These are phyloP conservation scores for Novymonas esmeraldas DNA, from an alignment of 208 protist species.

Conservation along the genomic window DNA sequence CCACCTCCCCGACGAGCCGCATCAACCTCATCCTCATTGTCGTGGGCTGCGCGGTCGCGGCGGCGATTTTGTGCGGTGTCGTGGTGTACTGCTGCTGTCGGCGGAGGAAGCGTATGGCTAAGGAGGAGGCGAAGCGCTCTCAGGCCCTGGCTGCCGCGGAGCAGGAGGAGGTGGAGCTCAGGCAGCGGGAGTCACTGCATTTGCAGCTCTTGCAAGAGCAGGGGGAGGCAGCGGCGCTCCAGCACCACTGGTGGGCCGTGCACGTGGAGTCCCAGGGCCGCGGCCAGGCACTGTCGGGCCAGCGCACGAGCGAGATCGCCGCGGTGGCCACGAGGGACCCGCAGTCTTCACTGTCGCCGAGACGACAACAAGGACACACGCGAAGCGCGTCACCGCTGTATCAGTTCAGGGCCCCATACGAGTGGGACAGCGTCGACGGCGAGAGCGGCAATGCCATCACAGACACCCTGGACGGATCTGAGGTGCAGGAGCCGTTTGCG, in stretches of 20 bases:
- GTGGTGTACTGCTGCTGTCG: constrained; percentile 18
- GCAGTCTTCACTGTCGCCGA: not conserved
- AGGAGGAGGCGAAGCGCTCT: not conserved
- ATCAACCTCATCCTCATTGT: constrained; percentile 5
- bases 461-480: not conserved
- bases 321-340: constrained; percentile 1
- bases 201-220: constrained; percentile 2
- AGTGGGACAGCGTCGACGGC: not conserved
- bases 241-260: not conserved
- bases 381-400: not conserved
- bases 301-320: constrained; percentile 1
- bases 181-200: not conserved
- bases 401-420: not conserved
- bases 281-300: not conserved
- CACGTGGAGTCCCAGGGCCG: constrained; percentile 18
- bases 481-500: not conserved
- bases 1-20: not conserved
- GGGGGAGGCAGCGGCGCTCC: not conserved
- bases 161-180: not conserved
- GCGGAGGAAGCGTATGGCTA: not conserved
- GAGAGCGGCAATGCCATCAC: not conserved
- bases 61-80: not conserved
- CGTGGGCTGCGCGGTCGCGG: not conserved
- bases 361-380: not conserved
- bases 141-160: not conserved